A percentile compares a stretch with the other conserved stretches of the same genome.
Conservation (phyloP, 2,329 filamentous ascomycete genomes). For the Plectosphaerella plurivora region DNA sequence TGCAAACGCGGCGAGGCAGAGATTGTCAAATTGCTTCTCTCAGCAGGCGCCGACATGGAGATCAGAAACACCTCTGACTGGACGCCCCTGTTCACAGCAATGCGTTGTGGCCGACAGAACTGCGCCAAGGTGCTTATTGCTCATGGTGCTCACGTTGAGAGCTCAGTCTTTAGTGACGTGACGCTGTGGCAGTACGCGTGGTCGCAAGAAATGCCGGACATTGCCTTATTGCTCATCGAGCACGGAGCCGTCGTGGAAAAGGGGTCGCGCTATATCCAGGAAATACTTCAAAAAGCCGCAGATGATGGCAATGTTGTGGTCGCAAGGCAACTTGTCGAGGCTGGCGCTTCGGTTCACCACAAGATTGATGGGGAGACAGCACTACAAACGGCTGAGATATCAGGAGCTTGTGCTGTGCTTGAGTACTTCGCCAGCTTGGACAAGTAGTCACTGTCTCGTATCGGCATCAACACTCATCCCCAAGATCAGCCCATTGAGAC, state of each 20-base stretch:
- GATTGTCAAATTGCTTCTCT: background rate
- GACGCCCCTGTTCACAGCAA: background rate
- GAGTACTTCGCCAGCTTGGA: slow-evolving; percentile 1
- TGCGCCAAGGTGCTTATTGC: slow-evolving; percentile 1
- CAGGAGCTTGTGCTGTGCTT: background rate
- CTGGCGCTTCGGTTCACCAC: background rate
- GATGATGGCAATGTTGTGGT: background rate
- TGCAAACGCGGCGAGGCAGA: background rate
- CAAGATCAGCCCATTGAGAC: no score
- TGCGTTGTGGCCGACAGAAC: background rate
- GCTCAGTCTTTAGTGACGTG: background rate
- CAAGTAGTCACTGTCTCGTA: background rate
- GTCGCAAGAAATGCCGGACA: background rate
- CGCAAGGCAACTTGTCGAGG: background rate
- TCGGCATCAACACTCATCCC: no score
- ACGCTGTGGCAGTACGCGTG: slow-evolving; percentile 1
- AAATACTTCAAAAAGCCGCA: background rate
- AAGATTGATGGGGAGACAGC: background rate
- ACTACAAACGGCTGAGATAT: background rate
- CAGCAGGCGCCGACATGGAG: background rate
- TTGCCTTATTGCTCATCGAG: background rate
- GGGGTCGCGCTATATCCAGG: background rate
- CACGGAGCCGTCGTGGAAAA: background rate
- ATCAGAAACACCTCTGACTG: background rate
- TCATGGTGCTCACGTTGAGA: background rate